A percentile compares a stretch with the other conserved stretches of the same genome.
Evolutionary conservation across 2,329 filamentous ascomycete genomes (phyloP).

Genomic region (Teratosphaeria destructans): DNA sequence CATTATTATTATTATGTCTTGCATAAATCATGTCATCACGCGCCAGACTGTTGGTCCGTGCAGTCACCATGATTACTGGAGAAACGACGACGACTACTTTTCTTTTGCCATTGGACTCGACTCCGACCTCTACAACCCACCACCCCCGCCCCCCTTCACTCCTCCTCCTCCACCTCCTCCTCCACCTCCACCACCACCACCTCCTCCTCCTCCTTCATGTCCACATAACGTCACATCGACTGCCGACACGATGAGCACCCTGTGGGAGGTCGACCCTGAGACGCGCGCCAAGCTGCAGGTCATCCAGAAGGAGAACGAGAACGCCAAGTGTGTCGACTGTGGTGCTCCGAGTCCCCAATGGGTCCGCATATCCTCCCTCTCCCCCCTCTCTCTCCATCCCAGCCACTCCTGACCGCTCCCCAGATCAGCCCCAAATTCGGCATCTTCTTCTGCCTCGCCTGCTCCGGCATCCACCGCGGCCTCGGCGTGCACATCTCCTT

Average conservation of each 20-base stretch:
- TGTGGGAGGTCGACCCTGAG: constrained; percentile 99
- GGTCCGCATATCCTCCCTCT: constrained; percentile 42
- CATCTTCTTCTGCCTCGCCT: constrained; percentile 95
- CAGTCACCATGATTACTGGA: neutral
- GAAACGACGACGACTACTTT: neutral
- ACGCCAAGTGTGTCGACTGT: constrained; percentile 91
- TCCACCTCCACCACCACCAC: too few species aligned
- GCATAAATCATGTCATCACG: neutral
- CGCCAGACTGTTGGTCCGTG: neutral
- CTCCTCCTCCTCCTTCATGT: too few species aligned
- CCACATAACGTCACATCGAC: neutral
- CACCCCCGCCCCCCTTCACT: neutral
- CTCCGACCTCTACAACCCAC: neutral
- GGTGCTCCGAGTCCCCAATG: constrained; percentile 93
- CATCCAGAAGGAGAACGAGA: constrained; percentile 82
- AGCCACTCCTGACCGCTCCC: neutral
- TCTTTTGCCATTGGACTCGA: neutral
- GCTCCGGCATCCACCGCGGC: constrained; percentile 86
- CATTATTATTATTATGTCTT: too few species aligned
- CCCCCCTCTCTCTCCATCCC: constrained; percentile 20
- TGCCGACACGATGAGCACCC: constrained; percentile 48
- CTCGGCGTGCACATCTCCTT: constrained; percentile 98
- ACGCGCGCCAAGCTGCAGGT: constrained; percentile 89
- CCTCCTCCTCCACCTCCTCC: too few species aligned
- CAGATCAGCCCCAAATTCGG: constrained; percentile 85